Evolutionary conservation across 2,329 filamentous ascomycete species (phyloP).

Genomic region (Colletotrichum godetiae): DNA sequence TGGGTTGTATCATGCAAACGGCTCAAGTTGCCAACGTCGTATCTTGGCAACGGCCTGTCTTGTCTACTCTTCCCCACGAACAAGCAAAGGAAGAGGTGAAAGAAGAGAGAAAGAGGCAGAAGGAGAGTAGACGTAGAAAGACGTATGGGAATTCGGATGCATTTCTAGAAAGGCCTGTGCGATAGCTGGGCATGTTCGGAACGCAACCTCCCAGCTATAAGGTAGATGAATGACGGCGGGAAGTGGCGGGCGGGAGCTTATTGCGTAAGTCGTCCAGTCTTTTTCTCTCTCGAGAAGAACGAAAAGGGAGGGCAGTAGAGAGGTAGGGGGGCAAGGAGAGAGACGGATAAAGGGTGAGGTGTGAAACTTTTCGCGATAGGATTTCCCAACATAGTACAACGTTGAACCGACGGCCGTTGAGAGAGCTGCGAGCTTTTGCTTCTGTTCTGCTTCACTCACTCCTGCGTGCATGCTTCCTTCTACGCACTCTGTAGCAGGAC

Average conservation of each 20-base stretch:
- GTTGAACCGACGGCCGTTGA: background rate
- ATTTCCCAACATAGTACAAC: background rate
- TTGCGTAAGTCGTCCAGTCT: background rate
- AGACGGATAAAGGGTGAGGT: background rate
- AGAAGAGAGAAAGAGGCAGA: background rate
- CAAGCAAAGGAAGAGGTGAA: background rate
- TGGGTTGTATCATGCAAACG: background rate
- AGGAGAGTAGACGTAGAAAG: background rate
- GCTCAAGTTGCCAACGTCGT: background rate
- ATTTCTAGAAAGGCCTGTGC: slow-evolving; percentile 16
- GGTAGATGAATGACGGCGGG: background rate
- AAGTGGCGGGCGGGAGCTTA: slow-evolving; percentile 4
- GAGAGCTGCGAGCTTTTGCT: background rate
- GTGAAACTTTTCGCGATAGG: background rate
- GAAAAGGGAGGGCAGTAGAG: background rate
- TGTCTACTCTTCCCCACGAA: background rate
- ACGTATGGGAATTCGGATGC: slow-evolving; percentile 1
- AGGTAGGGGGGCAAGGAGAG: background rate
- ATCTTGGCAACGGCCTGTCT: background rate
- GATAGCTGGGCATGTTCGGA: background rate
- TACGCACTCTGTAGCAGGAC: background rate
- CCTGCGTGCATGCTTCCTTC: background rate
- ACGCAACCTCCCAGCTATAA: background rate
- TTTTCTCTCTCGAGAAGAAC: background rate
- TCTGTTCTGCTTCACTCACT: background rate